These are phyloP conservation scores for Thelonectria discophora DNA, from an alignment of 2,329 filamentous ascomycete species.

Conservation along the genomic window DNA sequence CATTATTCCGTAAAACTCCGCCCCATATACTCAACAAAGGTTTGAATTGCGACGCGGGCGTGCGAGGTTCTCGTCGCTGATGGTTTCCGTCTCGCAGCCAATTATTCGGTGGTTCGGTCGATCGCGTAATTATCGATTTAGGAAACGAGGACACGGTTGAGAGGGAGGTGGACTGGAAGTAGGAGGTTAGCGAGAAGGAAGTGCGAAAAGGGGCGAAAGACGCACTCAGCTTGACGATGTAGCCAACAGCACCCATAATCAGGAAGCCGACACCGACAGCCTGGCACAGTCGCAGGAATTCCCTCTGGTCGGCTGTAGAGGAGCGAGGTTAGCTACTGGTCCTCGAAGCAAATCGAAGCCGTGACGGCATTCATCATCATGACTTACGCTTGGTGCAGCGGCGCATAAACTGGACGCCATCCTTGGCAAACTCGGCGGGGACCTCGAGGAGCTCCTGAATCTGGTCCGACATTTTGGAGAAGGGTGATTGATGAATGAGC, in stretches of 20 bases:
- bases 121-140: neutral
- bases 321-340: slow-evolving; percentile 14
- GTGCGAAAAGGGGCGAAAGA: neutral
- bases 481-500: slow-evolving; percentile 1
- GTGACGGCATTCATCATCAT: neutral
- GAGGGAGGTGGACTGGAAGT: slow-evolving; percentile 71
- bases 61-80: slow-evolving; percentile 7
- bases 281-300: slow-evolving; percentile 58
- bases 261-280: slow-evolving; percentile 75
- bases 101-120: slow-evolving; percentile 1
- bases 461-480: slow-evolving; percentile 66
- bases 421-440: slow-evolving; percentile 70
- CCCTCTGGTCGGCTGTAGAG: slow-evolving; percentile 51
- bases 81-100: slow-evolving; percentile 10
- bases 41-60: slow-evolving; percentile 28
- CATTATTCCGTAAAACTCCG: slow-evolving; percentile 43
- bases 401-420: slow-evolving; percentile 69
- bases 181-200: slow-evolving; percentile 1
- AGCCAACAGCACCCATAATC: slow-evolving; percentile 75
- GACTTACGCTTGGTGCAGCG: slow-evolving; percentile 67
- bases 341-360: neutral
- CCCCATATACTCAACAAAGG: slow-evolving; percentile 39
- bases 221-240: slow-evolving; percentile 75
- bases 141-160: slow-evolving; percentile 73
- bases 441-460: slow-evolving; percentile 76